Percentiles rank a stretch among this genome's conserved stretches.
Evolutionary conservation across 805 yeast species (phyloP).

Genomic region (Yamadazyma sp.): DNA sequence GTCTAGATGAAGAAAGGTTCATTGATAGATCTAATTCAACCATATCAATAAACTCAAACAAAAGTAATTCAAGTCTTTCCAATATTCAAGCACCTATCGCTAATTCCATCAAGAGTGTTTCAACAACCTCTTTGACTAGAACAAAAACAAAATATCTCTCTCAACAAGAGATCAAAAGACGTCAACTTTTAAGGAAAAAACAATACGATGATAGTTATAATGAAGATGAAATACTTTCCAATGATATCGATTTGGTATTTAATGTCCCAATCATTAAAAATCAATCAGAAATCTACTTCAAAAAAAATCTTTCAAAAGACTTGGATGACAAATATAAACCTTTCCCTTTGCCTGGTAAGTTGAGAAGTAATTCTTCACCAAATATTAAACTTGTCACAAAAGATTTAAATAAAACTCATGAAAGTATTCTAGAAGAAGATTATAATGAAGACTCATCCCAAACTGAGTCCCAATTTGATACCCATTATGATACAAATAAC

Average conservation of each 20-base stretch:
- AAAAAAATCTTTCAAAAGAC: slow-evolving; percentile 8
- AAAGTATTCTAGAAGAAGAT: slow-evolving; percentile 18
- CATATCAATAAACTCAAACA: neutral
- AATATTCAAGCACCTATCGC: neutral
- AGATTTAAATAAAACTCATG: slow-evolving; percentile 5
- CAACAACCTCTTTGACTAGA: slow-evolving; percentile 23
- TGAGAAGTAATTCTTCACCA: slow-evolving; percentile 15
- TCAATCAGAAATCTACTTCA: slow-evolving; percentile 30
- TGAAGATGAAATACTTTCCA: slow-evolving; percentile 37
- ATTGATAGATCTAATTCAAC: neutral
- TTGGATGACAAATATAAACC: slow-evolving; percentile 25
- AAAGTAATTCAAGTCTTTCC: neutral
- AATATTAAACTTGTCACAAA: slow-evolving; percentile 7
- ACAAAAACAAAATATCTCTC: slow-evolving; percentile 33
- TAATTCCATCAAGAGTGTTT: slow-evolving; percentile 1
- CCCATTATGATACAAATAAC: neutral
- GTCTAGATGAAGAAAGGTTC: neutral
- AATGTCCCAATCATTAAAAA: slow-evolving; percentile 42
- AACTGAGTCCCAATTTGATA: neutral
- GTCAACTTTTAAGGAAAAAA: slow-evolving; percentile 36
- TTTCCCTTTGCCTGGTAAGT: slow-evolving; percentile 30
- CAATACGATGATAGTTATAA: slow-evolving; percentile 39
- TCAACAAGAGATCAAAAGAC: slow-evolving; percentile 35
- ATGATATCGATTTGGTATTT: slow-evolving; percentile 39
- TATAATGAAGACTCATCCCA: slow-evolving; percentile 9